These are phyloP conservation scores for Pseudonitzschia multiseries DNA, from an alignment of 108 stramenopile genomes.

Conservation along the genomic window DNA sequence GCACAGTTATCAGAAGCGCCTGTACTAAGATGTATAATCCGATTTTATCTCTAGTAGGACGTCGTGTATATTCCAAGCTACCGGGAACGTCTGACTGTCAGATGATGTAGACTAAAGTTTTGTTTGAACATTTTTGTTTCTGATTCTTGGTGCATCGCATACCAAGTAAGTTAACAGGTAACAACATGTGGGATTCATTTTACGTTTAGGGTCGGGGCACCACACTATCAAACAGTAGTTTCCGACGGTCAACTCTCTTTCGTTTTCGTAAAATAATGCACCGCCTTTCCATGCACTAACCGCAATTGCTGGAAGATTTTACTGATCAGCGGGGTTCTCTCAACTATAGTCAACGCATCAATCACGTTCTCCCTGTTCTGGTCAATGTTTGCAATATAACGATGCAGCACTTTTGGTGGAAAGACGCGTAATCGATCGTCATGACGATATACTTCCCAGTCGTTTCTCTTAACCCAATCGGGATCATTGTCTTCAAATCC, in stretches of 20 bases:
- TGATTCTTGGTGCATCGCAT: too few relatives aligned
- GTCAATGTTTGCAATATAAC: not conserved
- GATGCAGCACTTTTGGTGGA: not conserved
- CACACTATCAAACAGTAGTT: too few relatives aligned
- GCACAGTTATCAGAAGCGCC: slow-evolving; percentile 95
- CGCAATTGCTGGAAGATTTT: slow-evolving; percentile 1
- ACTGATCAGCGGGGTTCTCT: not conserved
- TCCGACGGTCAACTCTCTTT: not conserved
- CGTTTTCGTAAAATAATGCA: not conserved
- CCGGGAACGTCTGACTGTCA: too few relatives aligned
- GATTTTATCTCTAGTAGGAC: not conserved
- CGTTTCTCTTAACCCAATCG: not conserved
- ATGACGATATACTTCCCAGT: slow-evolving; percentile 11
- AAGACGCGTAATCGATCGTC: slow-evolving; percentile 6
- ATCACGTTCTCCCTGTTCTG: not conserved
- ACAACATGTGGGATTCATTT: too few relatives aligned
- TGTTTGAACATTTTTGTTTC: too few relatives aligned
- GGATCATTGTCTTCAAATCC: not conserved
- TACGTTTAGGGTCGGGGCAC: too few relatives aligned
- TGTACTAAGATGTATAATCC: slow-evolving; percentile 50
- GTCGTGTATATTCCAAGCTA: not conserved
- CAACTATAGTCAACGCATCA: slow-evolving; percentile 4
- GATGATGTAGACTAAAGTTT: too few relatives aligned
- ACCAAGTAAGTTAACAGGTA: too few relatives aligned
- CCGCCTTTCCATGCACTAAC: not conserved